phyloP scores from a whole-genome alignment of 495 filamentous ascomycete species.

The Neurospora sublineolata region DNA sequence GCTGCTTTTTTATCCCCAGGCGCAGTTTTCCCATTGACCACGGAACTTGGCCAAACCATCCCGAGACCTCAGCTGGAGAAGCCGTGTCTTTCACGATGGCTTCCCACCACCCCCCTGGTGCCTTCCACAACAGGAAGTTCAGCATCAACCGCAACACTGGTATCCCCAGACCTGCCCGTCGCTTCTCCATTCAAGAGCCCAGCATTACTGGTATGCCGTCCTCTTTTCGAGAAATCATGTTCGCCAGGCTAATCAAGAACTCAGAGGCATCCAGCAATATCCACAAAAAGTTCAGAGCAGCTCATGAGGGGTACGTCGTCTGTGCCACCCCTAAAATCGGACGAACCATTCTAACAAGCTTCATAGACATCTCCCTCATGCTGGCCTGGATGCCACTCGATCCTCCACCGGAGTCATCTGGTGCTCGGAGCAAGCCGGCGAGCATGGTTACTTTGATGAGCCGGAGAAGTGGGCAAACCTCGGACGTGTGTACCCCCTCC shows the following conservation, averaged over 20 bases:
- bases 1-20: not conserved
- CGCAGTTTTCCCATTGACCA: not conserved
- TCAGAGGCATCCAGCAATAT: conserved; percentile 67
- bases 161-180: conserved; percentile 33
- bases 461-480: conserved; percentile 84
- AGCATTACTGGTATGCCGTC: conserved; percentile 32
- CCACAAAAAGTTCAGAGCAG: conserved; percentile 73
- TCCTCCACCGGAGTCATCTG: conserved; percentile 77
- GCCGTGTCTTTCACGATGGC: not conserved
- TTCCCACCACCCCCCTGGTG: conserved; percentile 10
- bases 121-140: conserved; percentile 42
- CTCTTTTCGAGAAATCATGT: conserved; percentile 1
- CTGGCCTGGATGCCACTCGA: conserved; percentile 74
- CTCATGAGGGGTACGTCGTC: conserved; percentile 56
- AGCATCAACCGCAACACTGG: conserved; percentile 48
- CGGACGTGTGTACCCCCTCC: conserved; percentile 38
- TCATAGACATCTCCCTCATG: conserved; percentile 61
- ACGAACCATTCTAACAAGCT: not conserved
- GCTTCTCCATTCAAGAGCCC: conserved; percentile 42
- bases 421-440: conserved; percentile 71
- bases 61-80: not conserved
- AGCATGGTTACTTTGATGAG: conserved; percentile 72
- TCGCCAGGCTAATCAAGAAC: conserved; percentile 10
- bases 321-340: no score
- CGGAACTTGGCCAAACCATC: not conserved